Evolutionary conservation across 208 protist species (phyloP).

Genomic region (Crithidia sp.): DNA sequence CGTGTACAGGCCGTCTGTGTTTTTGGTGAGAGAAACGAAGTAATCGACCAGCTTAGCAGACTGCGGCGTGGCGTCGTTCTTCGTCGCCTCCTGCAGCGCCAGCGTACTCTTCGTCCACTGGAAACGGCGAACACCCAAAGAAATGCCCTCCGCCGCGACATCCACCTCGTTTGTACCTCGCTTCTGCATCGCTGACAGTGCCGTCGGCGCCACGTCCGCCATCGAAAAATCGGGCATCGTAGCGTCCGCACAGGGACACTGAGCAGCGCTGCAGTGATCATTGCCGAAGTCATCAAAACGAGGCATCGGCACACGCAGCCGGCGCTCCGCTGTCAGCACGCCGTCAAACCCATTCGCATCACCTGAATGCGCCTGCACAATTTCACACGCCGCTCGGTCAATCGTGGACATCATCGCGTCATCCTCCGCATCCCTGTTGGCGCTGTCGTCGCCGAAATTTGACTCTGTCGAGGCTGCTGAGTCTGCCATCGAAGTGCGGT

Average conservation of each 20-base stretch:
- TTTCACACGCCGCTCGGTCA: too few species aligned
- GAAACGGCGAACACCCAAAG: constrained; percentile 23
- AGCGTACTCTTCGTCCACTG: constrained; percentile 52
- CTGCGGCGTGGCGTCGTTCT: constrained; percentile 36
- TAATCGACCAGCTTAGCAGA: constrained; percentile 32
- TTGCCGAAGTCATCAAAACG: too few species aligned
- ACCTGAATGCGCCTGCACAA: too few species aligned
- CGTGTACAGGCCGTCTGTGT: constrained; percentile 33
- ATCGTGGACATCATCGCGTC: too few species aligned
- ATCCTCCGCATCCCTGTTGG: too few species aligned
- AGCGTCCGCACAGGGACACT: background rate
- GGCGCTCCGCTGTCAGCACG: too few species aligned
- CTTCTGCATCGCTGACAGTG: background rate
- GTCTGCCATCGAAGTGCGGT: too few species aligned
- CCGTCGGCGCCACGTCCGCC: background rate
- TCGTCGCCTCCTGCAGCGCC: constrained; percentile 43
- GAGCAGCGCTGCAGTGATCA: too few species aligned
- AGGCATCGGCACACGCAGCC: too few species aligned
- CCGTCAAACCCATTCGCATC: too few species aligned
- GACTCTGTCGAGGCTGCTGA: too few species aligned
- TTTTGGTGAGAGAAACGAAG: constrained; percentile 26
- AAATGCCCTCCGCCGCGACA: constrained; percentile 18
- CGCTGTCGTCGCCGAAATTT: too few species aligned
- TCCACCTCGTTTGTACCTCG: constrained; percentile 5
- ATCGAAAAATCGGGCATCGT: background rate